Conservation (phyloP, 2,329 filamentous ascomycete species). For the Paracorniculantispora psalliotae region DNA sequence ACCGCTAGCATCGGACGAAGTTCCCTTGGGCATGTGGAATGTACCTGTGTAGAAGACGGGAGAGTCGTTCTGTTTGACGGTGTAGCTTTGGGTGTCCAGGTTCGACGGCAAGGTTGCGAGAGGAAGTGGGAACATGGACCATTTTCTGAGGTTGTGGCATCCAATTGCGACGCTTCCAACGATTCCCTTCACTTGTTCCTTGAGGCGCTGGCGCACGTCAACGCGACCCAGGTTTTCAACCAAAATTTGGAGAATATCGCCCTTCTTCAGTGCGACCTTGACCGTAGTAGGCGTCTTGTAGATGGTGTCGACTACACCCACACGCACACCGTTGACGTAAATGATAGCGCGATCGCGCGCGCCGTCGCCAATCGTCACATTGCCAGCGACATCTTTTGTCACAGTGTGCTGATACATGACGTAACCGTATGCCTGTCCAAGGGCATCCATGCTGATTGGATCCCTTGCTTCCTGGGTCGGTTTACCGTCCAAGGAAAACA, state of each 20-base stretch:
- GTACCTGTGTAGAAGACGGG: conserved; percentile 21
- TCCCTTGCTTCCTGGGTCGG: conserved; percentile 18
- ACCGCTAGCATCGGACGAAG: conserved; percentile 16
- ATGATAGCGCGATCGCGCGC: conserved; percentile 43
- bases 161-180: conserved; percentile 38
- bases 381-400: conserved; percentile 23
- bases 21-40: conserved; percentile 21
- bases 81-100: neutral
- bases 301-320: conserved; percentile 42
- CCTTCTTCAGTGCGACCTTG: conserved; percentile 30
- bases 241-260: conserved; percentile 38
- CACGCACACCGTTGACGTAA: conserved; percentile 38
- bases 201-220: conserved; percentile 37
- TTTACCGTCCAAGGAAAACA: conserved; percentile 33
- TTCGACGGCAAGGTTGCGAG: conserved; percentile 6
- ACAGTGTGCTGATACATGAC: conserved; percentile 37
- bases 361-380: conserved; percentile 36
- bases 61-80: neutral
- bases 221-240: conserved; percentile 49
- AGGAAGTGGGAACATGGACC: conserved; percentile 35
- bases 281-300: conserved; percentile 36
- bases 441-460: conserved; percentile 40
- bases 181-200: conserved; percentile 44
- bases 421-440: conserved; percentile 40
- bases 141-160: conserved; percentile 25